Percentiles rank a stretch among this genome's conserved stretches.
Conservation (phyloP, 805 yeast species). For the Candida tibetensis region DNA sequence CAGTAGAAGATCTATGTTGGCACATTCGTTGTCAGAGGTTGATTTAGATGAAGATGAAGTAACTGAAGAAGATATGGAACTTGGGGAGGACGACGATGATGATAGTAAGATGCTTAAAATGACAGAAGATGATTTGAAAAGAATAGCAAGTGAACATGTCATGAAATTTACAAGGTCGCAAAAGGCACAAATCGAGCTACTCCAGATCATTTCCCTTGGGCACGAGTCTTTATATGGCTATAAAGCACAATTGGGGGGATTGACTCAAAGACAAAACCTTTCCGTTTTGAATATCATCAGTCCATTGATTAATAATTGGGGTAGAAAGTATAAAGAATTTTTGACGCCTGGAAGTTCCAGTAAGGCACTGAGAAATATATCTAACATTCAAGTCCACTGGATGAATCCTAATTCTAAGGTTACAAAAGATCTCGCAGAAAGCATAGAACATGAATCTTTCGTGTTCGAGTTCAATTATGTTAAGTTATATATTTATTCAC, state of each 20-base stretch:
- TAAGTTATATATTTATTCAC: constrained; percentile 76
- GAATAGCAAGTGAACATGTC: constrained; percentile 21
- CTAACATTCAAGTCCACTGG: constrained; percentile 21
- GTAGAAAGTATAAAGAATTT: constrained; percentile 54
- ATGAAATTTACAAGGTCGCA: constrained; percentile 61
- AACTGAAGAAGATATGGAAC: constrained; percentile 32
- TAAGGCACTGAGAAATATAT: constrained; percentile 30
- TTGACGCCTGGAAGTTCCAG: constrained; percentile 46
- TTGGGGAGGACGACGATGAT: constrained; percentile 23
- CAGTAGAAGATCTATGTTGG: constrained; percentile 74
- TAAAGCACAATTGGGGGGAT: constrained; percentile 50
- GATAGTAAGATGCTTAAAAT: constrained; percentile 29
- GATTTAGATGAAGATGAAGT: constrained; percentile 49
- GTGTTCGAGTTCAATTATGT: constrained; percentile 84
- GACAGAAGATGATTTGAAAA: constrained; percentile 32
- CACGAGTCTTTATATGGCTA: constrained; percentile 79
- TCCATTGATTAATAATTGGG: constrained; percentile 80
- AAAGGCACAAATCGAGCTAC: constrained; percentile 73
- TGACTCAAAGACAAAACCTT: constrained; percentile 62
- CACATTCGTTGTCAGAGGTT: constrained; percentile 67
- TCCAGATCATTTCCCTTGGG: constrained; percentile 76
- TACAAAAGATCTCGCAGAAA: constrained; percentile 35
- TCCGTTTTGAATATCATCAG: constrained; percentile 69
- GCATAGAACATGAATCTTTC: constrained; percentile 65
- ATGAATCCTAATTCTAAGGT: constrained; percentile 33